Percentiles rank a stretch among this genome's conserved stretches.
phyloP scores from a whole-genome alignment of 305 asterid genomes.

The Rubia peregrina region DNA sequence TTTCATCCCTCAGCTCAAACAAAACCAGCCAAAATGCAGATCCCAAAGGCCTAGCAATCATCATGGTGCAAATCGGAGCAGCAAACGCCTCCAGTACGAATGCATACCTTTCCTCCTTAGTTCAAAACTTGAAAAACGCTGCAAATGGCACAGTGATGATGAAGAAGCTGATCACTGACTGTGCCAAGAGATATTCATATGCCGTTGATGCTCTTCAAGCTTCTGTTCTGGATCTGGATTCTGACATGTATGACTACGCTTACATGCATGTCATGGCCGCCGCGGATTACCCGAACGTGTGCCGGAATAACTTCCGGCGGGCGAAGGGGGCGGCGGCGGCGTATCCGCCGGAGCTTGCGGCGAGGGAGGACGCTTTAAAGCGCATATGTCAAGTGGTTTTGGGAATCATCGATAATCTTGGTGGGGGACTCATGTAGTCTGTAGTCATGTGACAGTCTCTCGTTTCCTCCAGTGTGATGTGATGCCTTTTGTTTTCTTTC shows the following conservation, averaged over 20 bases:
- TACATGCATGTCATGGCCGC: slow-evolving; percentile 87
- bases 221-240: slow-evolving; percentile 44
- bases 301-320: slow-evolving; percentile 50
- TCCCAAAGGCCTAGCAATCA: slow-evolving; percentile 56
- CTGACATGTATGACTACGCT: slow-evolving; percentile 62
- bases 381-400: slow-evolving; percentile 64
- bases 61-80: slow-evolving; percentile 44
- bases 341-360: slow-evolving; percentile 58
- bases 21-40: slow-evolving; percentile 49
- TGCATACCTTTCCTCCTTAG: slow-evolving; percentile 41
- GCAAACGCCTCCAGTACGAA: slow-evolving; percentile 67
- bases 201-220: slow-evolving; percentile 52
- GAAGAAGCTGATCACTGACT: slow-evolving; percentile 50
- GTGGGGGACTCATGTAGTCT: slow-evolving; percentile 12
- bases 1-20: slow-evolving; percentile 56
- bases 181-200: slow-evolving; percentile 52
- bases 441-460: not conserved
- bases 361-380: slow-evolving; percentile 60
- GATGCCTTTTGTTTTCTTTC: not conserved
- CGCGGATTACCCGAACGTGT: slow-evolving; percentile 70
- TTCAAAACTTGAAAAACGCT: slow-evolving; percentile 1
- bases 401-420: slow-evolving; percentile 58
- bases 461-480: not conserved
- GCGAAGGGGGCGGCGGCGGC: slow-evolving; percentile 23
- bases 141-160: slow-evolving; percentile 27